These are phyloP conservation scores for Lobosporangium transversale DNA, from an alignment of 192 early-diverging fungal genomes.

Conservation along the genomic window DNA sequence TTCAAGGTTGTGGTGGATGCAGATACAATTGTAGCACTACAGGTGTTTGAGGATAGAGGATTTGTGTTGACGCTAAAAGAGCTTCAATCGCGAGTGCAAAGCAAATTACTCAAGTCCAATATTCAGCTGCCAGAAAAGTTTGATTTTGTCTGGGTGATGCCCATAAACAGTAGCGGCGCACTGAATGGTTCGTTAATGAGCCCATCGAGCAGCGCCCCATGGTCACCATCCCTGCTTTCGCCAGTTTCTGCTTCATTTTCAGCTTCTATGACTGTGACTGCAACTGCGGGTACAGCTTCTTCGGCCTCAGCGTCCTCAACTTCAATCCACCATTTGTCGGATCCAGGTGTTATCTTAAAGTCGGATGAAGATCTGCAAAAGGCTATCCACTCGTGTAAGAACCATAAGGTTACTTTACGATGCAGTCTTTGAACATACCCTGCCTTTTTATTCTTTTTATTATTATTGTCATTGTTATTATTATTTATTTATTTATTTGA, in stretches of 20 bases:
- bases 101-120: constrained; percentile 42
- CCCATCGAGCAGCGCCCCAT: background rate
- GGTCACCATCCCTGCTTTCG: background rate
- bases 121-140: constrained; percentile 35
- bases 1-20: constrained; percentile 52
- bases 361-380: constrained; percentile 29
- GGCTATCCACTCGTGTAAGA: constrained; percentile 28
- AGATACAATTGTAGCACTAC: constrained; percentile 46
- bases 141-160: constrained; percentile 33
- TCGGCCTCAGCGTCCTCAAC: background rate
- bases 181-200: background rate
- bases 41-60: constrained; percentile 26
- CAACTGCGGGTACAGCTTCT: constrained; percentile 1
- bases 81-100: constrained; percentile 11
- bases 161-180: too few relatives aligned
- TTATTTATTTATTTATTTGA: background rate
- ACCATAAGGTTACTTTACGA: constrained; percentile 39
- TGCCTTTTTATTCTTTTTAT: background rate
- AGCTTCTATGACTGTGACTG: too few relatives aligned
- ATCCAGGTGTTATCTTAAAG: constrained; percentile 12
- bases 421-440: constrained; percentile 6
- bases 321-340: background rate
- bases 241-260: constrained; percentile 4
- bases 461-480: background rate
- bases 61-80: constrained; percentile 33